Evolutionary conservation across 2,329 filamentous ascomycete genomes (phyloP), one percentile per base, ranked within the genome.

Genomic region (Neurospora sp.): DNA sequence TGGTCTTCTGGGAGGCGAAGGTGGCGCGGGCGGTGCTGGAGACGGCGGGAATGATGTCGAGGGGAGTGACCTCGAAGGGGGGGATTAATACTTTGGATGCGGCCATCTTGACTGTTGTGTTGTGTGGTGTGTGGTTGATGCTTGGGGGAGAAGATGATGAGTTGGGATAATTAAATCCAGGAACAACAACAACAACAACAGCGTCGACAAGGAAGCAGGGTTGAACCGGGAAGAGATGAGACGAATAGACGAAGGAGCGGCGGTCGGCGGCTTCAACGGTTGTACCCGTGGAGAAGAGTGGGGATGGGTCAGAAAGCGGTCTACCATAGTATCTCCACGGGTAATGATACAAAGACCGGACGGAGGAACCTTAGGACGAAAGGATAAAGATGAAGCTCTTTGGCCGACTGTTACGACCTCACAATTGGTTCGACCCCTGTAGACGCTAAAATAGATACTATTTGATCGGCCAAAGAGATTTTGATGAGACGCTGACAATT

Each of bases 1-100:
- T 93, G 62, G 94, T 97, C 82, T 90, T 91, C 79, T 93, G 90
- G 19, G 91, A 86, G 75, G 86, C 85, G 81, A 93, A 98, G n/a
- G 90, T 89, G 68, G 84, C 81, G 77, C 89, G 89, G 62, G 91
- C 82, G 7, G 82, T 85, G 70, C 86, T 83, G 77, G 89, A 86
- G 58, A 86, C 86, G 71, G 79, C 79, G 15, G 88, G 81, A 78
- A 97, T 93, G 58, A 85, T 82, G 70, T 91, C 89, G 66, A 92
- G 78, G 2, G 89, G 78, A 1, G 92, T 94, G 69, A 82, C 80
- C 79, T 87, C 80, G 75, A 91, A 89, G 52, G 81, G 75, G 40
- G 80, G 75, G 70, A 88, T 83, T 66, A 77, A 77, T 70, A 78
- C 76, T 68, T 80, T 79, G 71, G 81, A 73, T 17, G 80, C 78